phyloP scores from a whole-genome alignment of 2,329 filamentous ascomycete genomes.

The Calonectria hongkongensis region DNA sequence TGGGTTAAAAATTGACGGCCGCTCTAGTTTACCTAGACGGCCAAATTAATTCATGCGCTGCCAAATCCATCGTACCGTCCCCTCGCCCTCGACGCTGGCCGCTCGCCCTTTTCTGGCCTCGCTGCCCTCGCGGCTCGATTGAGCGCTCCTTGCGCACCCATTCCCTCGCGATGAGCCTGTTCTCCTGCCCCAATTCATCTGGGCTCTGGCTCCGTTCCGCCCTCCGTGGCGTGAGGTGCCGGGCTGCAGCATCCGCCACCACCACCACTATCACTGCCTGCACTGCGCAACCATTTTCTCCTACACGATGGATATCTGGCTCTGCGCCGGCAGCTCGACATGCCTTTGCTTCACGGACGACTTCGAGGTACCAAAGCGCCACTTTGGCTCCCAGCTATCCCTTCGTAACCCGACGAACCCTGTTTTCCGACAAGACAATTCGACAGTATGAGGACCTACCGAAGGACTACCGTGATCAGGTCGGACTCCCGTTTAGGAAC shows the following conservation, averaged over 20 bases:
- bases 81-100: conserved; percentile 30
- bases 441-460: conserved; percentile 77
- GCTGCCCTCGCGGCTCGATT: conserved; percentile 48
- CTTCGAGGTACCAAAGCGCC: conserved; percentile 36
- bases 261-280: conserved; percentile 18
- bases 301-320: conserved; percentile 52
- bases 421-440: conserved; percentile 63
- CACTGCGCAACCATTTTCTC: conserved; percentile 46
- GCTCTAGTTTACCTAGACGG: conserved; percentile 33
- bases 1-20: conserved; percentile 48
- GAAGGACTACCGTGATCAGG: conserved; percentile 71
- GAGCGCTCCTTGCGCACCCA: conserved; percentile 52
- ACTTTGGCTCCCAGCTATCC: conserved; percentile 42
- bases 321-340: conserved; percentile 37
- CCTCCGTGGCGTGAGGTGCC: conserved; percentile 52
- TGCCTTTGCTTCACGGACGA: conserved; percentile 32
- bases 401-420: conserved; percentile 55
- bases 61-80: conserved; percentile 48
- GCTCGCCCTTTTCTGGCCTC: conserved; percentile 43
- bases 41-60: conserved; percentile 55
- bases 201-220: conserved; percentile 56
- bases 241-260: conserved; percentile 31
- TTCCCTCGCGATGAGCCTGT: conserved; percentile 54
- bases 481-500: conserved; percentile 72
- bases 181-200: conserved; percentile 55